A percentile compares a stretch with the other conserved stretches of the same genome.
phyloP scores from a whole-genome alignment of 208 protist genomes.

The Wallacemonas collosoma region DNA sequence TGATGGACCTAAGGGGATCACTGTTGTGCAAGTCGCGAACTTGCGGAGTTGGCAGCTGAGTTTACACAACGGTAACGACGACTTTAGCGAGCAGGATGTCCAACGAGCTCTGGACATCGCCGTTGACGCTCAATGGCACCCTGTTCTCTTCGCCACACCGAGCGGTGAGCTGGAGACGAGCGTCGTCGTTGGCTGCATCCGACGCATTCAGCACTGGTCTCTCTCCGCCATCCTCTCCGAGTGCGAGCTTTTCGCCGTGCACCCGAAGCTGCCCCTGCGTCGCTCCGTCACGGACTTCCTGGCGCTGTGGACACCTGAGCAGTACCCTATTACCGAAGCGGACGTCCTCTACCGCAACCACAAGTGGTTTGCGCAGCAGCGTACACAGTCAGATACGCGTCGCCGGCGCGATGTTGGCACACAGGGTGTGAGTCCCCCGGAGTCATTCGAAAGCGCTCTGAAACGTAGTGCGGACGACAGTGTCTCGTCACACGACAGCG shows the following conservation, averaged over 20 bases:
- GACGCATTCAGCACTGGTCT: conserved; percentile 82
- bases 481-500: conserved; percentile 6
- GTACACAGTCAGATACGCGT: neutral
- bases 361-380: conserved; percentile 17
- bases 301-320: conserved; percentile 57
- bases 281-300: conserved; percentile 69
- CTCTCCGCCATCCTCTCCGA: conserved; percentile 78
- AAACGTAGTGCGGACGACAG: neutral
- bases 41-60: conserved; percentile 70
- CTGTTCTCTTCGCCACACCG: conserved; percentile 88
- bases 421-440: neutral
- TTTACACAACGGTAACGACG: conserved; percentile 47
- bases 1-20: conserved; percentile 30
- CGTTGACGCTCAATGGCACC: conserved; percentile 81
- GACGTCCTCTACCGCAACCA: conserved; percentile 42
- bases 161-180: conserved; percentile 89
- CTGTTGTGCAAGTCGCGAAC: conserved; percentile 56
- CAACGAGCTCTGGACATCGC: conserved; percentile 77
- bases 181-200: conserved; percentile 85
- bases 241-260: conserved; percentile 75
- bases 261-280: conserved; percentile 38
- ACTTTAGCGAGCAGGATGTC: conserved; percentile 76
- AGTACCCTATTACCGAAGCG: conserved; percentile 52
- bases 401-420: neutral
- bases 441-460: conserved; percentile 16